phyloP scores from a whole-genome alignment of 1,139 yeast genomes.

The Scheffersomyces illinoinensis region DNA sequence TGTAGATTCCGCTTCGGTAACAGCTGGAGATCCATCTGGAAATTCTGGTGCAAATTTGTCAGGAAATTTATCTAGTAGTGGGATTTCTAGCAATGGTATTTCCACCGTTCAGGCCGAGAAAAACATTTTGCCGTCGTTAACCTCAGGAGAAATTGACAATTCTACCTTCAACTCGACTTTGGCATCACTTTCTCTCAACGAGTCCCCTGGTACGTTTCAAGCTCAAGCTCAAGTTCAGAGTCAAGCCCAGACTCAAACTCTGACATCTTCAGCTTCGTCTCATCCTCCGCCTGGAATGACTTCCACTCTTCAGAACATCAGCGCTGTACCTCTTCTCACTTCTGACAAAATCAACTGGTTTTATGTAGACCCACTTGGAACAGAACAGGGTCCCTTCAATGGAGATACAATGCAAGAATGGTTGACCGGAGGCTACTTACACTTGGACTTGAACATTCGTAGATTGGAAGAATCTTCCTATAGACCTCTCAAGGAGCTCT shows the following conservation, averaged over 20 bases:
- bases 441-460: constrained; percentile 55
- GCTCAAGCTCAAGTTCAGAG: background rate
- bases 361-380: constrained; percentile 70
- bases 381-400: constrained; percentile 78
- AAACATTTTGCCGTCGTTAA: background rate
- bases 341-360: constrained; percentile 60
- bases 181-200: constrained; percentile 2
- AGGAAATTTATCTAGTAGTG: background rate
- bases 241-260: background rate
- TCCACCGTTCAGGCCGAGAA: background rate
- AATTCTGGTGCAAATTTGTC: background rate
- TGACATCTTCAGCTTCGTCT: background rate
- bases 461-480: constrained; percentile 48
- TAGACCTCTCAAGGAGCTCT: constrained; percentile 46
- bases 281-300: constrained; percentile 23
- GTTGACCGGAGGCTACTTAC: constrained; percentile 65
- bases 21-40: background rate
- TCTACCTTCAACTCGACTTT: constrained; percentile 2
- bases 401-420: constrained; percentile 80
- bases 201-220: background rate
- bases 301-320: constrained; percentile 3
- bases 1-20: background rate
- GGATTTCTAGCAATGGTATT: background rate
- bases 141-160: background rate
- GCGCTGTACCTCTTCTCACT: constrained; percentile 15